Evolutionary conservation across 75 land plant species (phyloP).

Genomic region (Pinus tabuliformis): DNA sequence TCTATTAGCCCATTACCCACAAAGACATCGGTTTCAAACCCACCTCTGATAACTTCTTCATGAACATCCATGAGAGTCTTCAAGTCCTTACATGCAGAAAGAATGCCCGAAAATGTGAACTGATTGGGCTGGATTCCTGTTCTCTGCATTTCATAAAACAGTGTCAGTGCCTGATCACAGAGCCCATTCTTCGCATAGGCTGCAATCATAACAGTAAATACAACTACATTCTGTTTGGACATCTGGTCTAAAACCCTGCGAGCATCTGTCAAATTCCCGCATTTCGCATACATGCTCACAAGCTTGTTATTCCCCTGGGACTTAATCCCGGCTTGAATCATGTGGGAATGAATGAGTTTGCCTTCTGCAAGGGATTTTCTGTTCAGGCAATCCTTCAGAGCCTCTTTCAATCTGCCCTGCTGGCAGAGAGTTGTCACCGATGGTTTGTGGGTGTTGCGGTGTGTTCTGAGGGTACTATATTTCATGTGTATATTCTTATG

Average conservation of each 20-base stretch:
- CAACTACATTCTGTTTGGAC: conserved; percentile 12
- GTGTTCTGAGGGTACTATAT: too few species aligned
- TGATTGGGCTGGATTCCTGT: conserved; percentile 7
- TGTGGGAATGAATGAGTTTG: conserved; percentile 10
- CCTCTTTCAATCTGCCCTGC: too few species aligned
- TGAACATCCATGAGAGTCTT: conserved; percentile 36
- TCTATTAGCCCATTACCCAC: conserved; percentile 51
- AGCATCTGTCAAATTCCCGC: conserved; percentile 10
- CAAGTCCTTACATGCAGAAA: conserved; percentile 20
- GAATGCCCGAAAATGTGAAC: conserved; percentile 12
- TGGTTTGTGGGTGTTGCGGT: too few species aligned
- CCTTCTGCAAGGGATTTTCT: not conserved
- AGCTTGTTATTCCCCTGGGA: conserved; percentile 11
- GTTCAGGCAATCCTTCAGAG: too few species aligned
- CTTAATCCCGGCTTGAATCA: not conserved
- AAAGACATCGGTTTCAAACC: conserved; percentile 28
- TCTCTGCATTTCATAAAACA: conserved; percentile 14
- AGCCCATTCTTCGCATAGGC: conserved; percentile 16
- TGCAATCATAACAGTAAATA: conserved; percentile 20
- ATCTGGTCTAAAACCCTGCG: conserved; percentile 16
- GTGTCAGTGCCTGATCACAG: conserved; percentile 7
- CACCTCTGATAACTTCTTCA: conserved; percentile 25
- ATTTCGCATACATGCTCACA: conserved; percentile 19
- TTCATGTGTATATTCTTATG: too few species aligned
- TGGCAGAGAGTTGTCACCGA: too few species aligned